Base-by-base conservation (phyloP, 805 yeast species). In the Yarrowia sp. region DNA sequence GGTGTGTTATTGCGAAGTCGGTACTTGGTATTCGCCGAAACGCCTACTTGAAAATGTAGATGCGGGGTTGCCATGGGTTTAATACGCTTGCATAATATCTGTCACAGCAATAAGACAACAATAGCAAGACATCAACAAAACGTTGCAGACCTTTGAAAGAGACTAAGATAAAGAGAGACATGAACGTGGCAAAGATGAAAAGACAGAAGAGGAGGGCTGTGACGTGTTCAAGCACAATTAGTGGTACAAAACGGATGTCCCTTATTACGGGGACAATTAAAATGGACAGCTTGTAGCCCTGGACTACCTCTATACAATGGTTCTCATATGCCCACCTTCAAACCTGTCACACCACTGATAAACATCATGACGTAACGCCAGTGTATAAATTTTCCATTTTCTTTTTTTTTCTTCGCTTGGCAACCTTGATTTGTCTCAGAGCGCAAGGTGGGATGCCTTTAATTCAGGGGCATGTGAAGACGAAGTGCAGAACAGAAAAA, bases 391-490 rank as follows among this genome's bases (percentile, higher is more conserved):
- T 45, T 31, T 8, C 18, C 4, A 13, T 45, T 32, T 48, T 4
- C n/a, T 17, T 43, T 43, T 43, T 13, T 9, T 48, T 48, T 47
- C 35, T 17, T 33, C 41, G 55, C 55, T 35, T 48, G 31, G 41
- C 55, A 48, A 48, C 42, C 13, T 48, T 17, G 32, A 18, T 4
- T 13, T 48, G 53, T 48, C 53, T 48, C 53, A 48, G 39, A 48
- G 39, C 32, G 53, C 53, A 33, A 17, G 53, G 53, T 48, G 53
- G 53, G 55, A 48, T 33, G 41, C 55, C 41, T 48, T 35, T 48
- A 35, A 35, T 48, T 48, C 55, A 35, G 55, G 55, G 55, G 55
- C 55, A 48, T 48, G 55, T 48, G 55, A 11, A 17, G n/a, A 32
- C 1, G 2, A 22, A 22, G 1, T 38, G 50, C 18, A 32, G 11